Evolutionary conservation across 2,329 filamentous ascomycete genomes (phyloP).

Genomic region (Erysiphe pulchra): DNA sequence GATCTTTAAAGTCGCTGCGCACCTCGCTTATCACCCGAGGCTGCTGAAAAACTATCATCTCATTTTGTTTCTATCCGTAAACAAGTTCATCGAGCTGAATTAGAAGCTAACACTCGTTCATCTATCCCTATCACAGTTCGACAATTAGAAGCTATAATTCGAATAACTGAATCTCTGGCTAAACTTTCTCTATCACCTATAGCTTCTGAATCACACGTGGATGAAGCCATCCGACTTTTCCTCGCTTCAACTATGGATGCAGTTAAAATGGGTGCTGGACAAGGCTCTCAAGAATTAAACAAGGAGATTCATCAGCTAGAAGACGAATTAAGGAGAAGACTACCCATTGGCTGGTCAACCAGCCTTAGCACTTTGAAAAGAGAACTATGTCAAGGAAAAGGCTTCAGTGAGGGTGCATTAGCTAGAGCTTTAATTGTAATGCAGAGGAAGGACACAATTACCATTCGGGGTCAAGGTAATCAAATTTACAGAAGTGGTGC

Average conservation of each 20-base stretch:
- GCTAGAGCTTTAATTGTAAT: conserved; percentile 67
- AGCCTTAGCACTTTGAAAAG: conserved; percentile 62
- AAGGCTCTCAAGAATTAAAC: conserved; percentile 68
- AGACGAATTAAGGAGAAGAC: conserved; percentile 58
- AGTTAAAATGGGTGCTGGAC: conserved; percentile 65
- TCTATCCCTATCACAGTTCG: conserved; percentile 95
- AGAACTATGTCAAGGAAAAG: conserved; percentile 80
- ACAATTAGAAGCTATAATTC: conserved; percentile 88
- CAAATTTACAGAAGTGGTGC: conserved; percentile 52
- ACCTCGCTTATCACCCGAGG: conserved; percentile 68
- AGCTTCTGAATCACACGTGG: conserved; percentile 75
- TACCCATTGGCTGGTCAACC: conserved; percentile 91
- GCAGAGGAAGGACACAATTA: conserved; percentile 66
- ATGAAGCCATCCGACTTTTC: conserved; percentile 93
- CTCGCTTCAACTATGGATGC: conserved; percentile 94
- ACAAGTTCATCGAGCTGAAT: conserved; percentile 76
- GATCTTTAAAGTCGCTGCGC: conserved; percentile 48
- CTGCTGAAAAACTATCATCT: conserved; percentile 83
- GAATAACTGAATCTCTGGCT: conserved; percentile 85
- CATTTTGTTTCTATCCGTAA: conserved; percentile 92
- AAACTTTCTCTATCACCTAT: conserved; percentile 71
- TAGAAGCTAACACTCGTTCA: conserved; percentile 70
- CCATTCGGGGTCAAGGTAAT: conserved; percentile 50
- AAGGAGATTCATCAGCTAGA: conserved; percentile 75
- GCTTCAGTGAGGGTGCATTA: conserved; percentile 67